A percentile compares a stretch with the other conserved stretches of the same genome.
These are phyloP conservation scores for Podospora appendiculata DNA, from an alignment of 495 filamentous ascomycete genomes.

Conservation along the genomic window DNA sequence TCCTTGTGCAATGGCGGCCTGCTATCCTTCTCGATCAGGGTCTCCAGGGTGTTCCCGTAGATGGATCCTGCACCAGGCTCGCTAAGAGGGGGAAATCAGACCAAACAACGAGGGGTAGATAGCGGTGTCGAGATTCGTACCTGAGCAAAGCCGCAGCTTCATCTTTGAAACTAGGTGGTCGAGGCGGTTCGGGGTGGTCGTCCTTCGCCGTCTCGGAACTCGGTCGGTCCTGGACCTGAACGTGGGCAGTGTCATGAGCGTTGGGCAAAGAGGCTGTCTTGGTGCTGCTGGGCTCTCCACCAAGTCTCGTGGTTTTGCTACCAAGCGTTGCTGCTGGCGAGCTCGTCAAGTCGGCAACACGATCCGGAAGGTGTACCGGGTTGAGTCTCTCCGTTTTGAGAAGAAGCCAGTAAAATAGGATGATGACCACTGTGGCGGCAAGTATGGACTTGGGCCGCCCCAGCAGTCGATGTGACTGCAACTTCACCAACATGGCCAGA, in stretches of 20 bases:
- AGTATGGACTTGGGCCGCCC: constrained; percentile 37
- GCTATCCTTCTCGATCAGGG: constrained; percentile 24
- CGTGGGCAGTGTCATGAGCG: no score
- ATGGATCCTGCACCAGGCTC: constrained; percentile 29
- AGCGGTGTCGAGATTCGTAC: no score
- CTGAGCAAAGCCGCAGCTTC: no score
- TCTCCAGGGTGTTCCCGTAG: constrained; percentile 40
- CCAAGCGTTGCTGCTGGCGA: no score
- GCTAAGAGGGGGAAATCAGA: neutral
- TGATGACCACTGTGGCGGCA: constrained; percentile 16
- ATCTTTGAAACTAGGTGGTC: no score
- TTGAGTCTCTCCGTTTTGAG: constrained; percentile 1
- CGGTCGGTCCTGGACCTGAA: no score
- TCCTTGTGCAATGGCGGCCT: constrained; percentile 13
- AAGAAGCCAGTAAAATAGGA: constrained; percentile 23
- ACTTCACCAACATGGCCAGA: constrained; percentile 22
- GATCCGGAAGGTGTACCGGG: neutral
- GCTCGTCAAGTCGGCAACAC: neutral
- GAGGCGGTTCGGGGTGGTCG: no score
- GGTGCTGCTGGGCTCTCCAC: no score
- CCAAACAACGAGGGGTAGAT: no score
- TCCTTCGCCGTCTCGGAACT: no score
- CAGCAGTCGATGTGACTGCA: constrained; percentile 40
- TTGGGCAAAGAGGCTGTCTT: no score
- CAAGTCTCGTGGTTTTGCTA: no score